Base-by-base conservation (phyloP, 306 rosid species). In the Ceratonia siliqua region DNA sequence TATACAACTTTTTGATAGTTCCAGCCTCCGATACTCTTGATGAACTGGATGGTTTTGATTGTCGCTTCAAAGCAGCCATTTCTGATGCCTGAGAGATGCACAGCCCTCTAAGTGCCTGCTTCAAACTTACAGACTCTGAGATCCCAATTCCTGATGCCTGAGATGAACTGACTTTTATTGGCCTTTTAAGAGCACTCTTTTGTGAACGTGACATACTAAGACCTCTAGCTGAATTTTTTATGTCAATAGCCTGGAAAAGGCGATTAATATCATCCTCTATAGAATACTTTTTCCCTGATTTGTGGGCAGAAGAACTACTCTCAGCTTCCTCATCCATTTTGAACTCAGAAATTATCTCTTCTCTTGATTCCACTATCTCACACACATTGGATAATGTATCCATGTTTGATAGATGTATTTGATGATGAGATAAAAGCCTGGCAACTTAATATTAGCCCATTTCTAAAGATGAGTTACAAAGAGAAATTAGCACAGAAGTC, bases 21-120 rank as follows among this genome's bases (percentile, higher is more conserved):
- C 96, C 97, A n/a, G 94, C 96, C 78, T 94, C 99, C 2, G 97
- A 94, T 20, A 80, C 81, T 62, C 97, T 88, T 14, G 96, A 84
- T 1, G 96, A 85, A 82, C 85, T 80, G 74, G 82, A 69, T 53
- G 88, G 91, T 93, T 90, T 94, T 7, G 96, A 82, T 25, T 82
- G 45, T 68, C 94, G 87, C 87, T 94, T 94, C 86, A 86, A 79
- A 74, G 99, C 99, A 82, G 99, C 99, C 93, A 92, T 90, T 77
- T 94, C 97, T 28, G 99, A 93, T 72, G 99, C 99, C 88, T 94
- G 99, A 65, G 99, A 90, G 66, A 94, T 91, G 76, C 97, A 92
- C 62, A 94, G 76, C 33, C 99, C 99, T 85, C 99, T 86, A 42
- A 94, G 88, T n/a, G 99, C 99, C 81, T 94, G 97, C 89, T 94